Percentiles rank a stretch among this genome's conserved stretches.
Conservation (phyloP, 768 basidiomycete genomes). For the Tremella mesenterica region DNA sequence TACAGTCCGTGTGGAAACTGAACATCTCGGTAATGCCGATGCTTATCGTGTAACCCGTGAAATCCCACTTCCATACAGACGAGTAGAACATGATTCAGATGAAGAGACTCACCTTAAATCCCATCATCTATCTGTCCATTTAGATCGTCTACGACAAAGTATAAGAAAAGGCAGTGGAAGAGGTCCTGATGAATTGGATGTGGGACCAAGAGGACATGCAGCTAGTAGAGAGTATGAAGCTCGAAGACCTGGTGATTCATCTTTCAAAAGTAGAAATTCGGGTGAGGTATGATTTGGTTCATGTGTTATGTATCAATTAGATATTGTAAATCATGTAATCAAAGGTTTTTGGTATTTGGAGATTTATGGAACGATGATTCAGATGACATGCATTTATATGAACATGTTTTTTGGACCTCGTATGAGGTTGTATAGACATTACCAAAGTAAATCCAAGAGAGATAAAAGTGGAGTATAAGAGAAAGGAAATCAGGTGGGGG, state of each 20-base stretch:
- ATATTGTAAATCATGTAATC: no score
- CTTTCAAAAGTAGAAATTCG: no score
- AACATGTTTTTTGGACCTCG: constrained; percentile 3
- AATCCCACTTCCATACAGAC: constrained; percentile 71
- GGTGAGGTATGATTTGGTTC: no score
- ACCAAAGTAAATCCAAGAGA: background rate
- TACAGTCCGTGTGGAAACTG: constrained; percentile 72
- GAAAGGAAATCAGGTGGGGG: background rate
- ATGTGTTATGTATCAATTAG: no score
- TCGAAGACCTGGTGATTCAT: constrained; percentile 27
- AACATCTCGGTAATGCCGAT: constrained; percentile 86
- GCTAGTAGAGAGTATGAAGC: constrained; percentile 34
- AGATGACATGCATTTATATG: no score
- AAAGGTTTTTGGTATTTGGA: no score
- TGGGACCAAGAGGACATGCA: constrained; percentile 30
- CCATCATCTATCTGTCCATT: constrained; percentile 5
- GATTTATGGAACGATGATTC: no score
- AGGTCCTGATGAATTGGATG: constrained; percentile 29
- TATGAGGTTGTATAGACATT: background rate
- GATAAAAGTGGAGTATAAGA: background rate
- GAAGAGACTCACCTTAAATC: constrained; percentile 29
- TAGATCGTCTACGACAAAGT: constrained; percentile 13
- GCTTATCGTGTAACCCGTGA: constrained; percentile 81
- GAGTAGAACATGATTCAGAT: constrained; percentile 46
- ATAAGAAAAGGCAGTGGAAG: constrained; percentile 1